These are phyloP conservation scores for Hymenoscyphus albidus DNA, from an alignment of 2,329 filamentous ascomycete species.

Conservation along the genomic window DNA sequence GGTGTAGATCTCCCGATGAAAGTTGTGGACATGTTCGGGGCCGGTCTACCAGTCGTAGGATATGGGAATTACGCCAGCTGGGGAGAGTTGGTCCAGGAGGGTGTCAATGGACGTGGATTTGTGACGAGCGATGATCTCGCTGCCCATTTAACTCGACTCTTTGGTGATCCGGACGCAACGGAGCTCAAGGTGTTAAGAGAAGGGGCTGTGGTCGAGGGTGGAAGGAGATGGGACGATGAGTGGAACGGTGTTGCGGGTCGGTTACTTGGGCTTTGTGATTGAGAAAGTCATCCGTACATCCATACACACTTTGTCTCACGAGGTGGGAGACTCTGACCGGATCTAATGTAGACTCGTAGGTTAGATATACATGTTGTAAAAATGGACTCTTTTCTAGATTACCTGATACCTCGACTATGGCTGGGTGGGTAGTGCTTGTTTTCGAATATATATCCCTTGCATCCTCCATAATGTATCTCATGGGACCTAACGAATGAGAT, in stretches of 20 bases:
- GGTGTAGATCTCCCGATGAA: slow-evolving; percentile 98
- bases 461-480: no score
- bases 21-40: slow-evolving; percentile 98
- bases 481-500: no score
- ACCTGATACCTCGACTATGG: no score
- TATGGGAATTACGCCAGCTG: slow-evolving; percentile 87
- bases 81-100: slow-evolving; percentile 83
- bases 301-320: no score
- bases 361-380: no score
- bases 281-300: not conserved
- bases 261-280: slow-evolving; percentile 53
- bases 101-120: slow-evolving; percentile 83
- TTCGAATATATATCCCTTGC: no score
- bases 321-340: no score
- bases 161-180: slow-evolving; percentile 47
- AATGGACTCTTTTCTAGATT: no score
- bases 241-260: slow-evolving; percentile 81
- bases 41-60: slow-evolving; percentile 83
- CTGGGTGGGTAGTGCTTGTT: no score
- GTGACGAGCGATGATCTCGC: slow-evolving; percentile 64
- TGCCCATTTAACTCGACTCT: slow-evolving; percentile 59
- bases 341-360: no score
- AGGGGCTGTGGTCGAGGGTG: slow-evolving; percentile 72
- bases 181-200: slow-evolving; percentile 59
- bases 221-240: slow-evolving; percentile 82